Conservation (phyloP, 768 basidiomycete species). For the Lyophyllum decastes region DNA sequence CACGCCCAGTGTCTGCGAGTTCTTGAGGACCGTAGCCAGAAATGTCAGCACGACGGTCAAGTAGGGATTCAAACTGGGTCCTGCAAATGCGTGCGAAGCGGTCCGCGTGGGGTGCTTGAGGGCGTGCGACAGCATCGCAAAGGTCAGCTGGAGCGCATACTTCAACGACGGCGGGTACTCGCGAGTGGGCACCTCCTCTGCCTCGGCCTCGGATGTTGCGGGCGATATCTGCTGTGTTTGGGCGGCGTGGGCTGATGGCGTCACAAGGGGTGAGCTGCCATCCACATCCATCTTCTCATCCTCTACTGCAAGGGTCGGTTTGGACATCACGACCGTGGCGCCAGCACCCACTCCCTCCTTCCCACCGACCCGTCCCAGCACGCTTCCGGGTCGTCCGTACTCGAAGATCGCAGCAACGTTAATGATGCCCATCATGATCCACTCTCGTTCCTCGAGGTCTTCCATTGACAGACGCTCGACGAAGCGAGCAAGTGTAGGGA, state of each 20-base stretch:
- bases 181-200: constrained; percentile 15
- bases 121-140: constrained; percentile 72
- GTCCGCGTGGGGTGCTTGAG: constrained; percentile 64
- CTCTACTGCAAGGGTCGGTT: constrained; percentile 35
- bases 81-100: constrained; percentile 47
- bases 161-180: constrained; percentile 70
- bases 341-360: constrained; percentile 43
- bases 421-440: constrained; percentile 95
- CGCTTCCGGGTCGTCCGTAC: constrained; percentile 76
- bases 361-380: constrained; percentile 66
- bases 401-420: constrained; percentile 85
- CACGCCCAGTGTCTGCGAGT: constrained; percentile 56
- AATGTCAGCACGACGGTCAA: constrained; percentile 87
- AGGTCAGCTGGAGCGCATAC: constrained; percentile 77
- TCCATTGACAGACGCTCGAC: constrained; percentile 86
- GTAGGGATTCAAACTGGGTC: constrained; percentile 77
- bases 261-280: constrained; percentile 31
- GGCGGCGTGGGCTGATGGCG: neutral
- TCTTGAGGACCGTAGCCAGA: constrained; percentile 73
- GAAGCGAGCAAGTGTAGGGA: constrained; percentile 77
- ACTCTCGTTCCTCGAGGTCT: constrained; percentile 79
- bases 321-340: constrained; percentile 22
- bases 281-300: constrained; percentile 70
- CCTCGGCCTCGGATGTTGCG: constrained; percentile 30
- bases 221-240: constrained; percentile 28